phyloP scores from a whole-genome alignment of 495 filamentous ascomycete genomes.

The Aspergillus cavernicola region DNA sequence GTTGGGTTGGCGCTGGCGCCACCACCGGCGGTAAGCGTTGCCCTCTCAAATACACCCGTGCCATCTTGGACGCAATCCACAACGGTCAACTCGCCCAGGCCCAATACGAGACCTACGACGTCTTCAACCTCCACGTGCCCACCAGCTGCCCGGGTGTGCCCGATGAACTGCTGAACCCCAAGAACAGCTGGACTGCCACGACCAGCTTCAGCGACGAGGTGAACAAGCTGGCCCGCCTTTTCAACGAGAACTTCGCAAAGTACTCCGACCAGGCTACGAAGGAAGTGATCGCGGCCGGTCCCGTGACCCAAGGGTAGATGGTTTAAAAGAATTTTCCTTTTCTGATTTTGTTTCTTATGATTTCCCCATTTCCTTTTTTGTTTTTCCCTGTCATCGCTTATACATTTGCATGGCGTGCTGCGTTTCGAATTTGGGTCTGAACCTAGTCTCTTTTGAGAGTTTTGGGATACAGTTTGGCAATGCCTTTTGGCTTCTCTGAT shows the following conservation, averaged over 20 bases:
- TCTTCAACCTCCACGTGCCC: constrained; percentile 94
- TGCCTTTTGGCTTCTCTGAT: constrained; percentile 16
- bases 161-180: constrained; percentile 87
- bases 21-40: constrained; percentile 95
- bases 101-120: constrained; percentile 91
- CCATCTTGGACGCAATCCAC: constrained; percentile 97
- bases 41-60: constrained; percentile 97
- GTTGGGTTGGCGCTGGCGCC: constrained; percentile 96
- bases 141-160: constrained; percentile 83
- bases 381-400: constrained; percentile 13
- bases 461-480: constrained; percentile 13
- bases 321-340: constrained; percentile 11
- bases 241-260: constrained; percentile 97
- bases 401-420: constrained; percentile 32
- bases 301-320: constrained; percentile 20
- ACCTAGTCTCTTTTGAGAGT: constrained; percentile 9
- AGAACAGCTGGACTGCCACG: constrained; percentile 81
- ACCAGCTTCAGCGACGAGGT: constrained; percentile 80
- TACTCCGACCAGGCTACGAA: constrained; percentile 82
- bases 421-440: constrained; percentile 18
- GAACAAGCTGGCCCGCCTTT: constrained; percentile 78
- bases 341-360: constrained; percentile 9
- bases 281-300: constrained; percentile 56
- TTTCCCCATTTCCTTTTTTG: constrained; percentile 12
- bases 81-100: constrained; percentile 86